Percentiles rank a stretch among this genome's conserved stretches.
Evolutionary conservation across 768 basidiomycete species (phyloP).

Genomic region (Candolleomyces eurysporus): DNA sequence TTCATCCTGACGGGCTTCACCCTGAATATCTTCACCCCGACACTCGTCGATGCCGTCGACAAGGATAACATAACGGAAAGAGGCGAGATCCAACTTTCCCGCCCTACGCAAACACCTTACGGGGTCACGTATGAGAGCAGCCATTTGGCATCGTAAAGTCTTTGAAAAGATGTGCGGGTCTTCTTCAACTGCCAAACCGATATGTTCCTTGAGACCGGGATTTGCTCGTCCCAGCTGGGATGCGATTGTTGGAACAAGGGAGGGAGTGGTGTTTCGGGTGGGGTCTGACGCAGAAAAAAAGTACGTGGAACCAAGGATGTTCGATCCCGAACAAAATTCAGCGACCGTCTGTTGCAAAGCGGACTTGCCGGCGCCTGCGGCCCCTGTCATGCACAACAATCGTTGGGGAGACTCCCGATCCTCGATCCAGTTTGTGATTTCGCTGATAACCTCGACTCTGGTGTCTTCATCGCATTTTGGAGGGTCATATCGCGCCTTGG

Average conservation of each 20-base stretch:
- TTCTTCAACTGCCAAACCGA: background rate
- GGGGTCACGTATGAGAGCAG: slow-evolving; percentile 6
- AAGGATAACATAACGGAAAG: background rate
- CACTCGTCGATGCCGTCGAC: slow-evolving; percentile 17
- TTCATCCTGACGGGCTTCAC: too few species aligned
- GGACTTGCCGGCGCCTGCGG: slow-evolving; percentile 2
- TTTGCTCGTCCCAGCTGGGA: slow-evolving; percentile 7
- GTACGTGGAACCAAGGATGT: slow-evolving; percentile 6
- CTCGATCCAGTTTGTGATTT: slow-evolving; percentile 3
- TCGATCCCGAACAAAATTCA: background rate
- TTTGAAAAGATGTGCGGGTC: background rate
- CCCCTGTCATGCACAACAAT: background rate
- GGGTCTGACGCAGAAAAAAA: slow-evolving; percentile 9
- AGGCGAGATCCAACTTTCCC: too few species aligned
- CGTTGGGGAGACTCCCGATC: background rate
- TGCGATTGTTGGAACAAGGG: slow-evolving; percentile 11
- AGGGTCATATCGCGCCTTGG: slow-evolving; percentile 6
- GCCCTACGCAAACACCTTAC: background rate
- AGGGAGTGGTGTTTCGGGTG: slow-evolving; percentile 4
- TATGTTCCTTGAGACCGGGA: background rate
- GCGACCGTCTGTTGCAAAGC: slow-evolving; percentile 11
- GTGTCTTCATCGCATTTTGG: slow-evolving; percentile 10
- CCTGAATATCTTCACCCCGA: slow-evolving; percentile 6
- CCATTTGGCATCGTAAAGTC: slow-evolving; percentile 4
- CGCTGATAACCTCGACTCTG: background rate